Evolutionary conservation across 495 filamentous ascomycete species (phyloP).

Genomic region (Penicillium dipodomyicola): DNA sequence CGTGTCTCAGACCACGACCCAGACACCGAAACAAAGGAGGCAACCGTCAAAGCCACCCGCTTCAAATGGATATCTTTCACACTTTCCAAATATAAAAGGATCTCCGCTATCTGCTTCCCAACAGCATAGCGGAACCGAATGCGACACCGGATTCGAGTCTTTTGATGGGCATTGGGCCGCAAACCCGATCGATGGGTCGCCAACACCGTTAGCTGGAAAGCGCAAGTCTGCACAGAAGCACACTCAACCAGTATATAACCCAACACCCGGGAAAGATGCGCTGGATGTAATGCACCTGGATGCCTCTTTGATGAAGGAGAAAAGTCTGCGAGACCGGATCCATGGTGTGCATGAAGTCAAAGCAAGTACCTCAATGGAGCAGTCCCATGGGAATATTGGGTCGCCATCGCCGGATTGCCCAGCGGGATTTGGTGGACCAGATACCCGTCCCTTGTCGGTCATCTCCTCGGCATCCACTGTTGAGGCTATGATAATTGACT

Average conservation of each 20-base stretch:
- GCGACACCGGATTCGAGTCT: constrained; percentile 28
- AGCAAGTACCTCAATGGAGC: constrained; percentile 37
- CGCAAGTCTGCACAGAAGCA: constrained; percentile 11
- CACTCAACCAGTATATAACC: constrained; percentile 1
- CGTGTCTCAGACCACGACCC: constrained; percentile 33
- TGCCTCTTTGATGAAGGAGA: constrained; percentile 31
- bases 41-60: constrained; percentile 16
- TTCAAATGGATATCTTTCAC: constrained; percentile 11
- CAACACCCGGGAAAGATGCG: constrained; percentile 9
- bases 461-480: constrained; percentile 68
- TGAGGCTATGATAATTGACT: constrained; percentile 68
- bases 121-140: constrained; percentile 21
- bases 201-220: constrained; percentile 21
- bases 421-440: constrained; percentile 30
- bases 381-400: constrained; percentile 40
- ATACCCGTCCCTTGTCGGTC: constrained; percentile 53
- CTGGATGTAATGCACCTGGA: constrained; percentile 25
- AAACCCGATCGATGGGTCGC: constrained; percentile 16
- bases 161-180: constrained; percentile 28
- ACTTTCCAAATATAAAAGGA: constrained; percentile 16
- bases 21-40: constrained; percentile 32
- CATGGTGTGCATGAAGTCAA: constrained; percentile 25
- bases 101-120: constrained; percentile 16
- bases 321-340: constrained; percentile 37
- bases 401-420: constrained; percentile 40